Base-by-base conservation (phyloP, 2,329 filamentous ascomycete genomes). In the Alternaria tenuissima region DNA sequence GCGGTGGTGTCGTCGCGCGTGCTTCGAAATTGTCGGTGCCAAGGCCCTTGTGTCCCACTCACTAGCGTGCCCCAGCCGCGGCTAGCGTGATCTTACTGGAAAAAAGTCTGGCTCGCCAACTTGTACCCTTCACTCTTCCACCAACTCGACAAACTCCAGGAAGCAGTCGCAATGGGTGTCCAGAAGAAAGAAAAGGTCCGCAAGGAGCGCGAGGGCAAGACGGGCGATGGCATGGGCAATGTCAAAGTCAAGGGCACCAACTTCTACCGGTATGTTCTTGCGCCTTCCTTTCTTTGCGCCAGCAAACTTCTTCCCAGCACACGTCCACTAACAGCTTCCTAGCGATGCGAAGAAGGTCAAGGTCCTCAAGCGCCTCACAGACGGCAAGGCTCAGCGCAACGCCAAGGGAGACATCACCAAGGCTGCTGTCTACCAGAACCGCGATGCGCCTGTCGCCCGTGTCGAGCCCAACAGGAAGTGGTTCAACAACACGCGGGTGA, bases 391-490 rank as follows among this genome's bases (percentile, higher is more conserved):
- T 11, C 87, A 91, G 79, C 88, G 92, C 67, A 96, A 98, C 76
- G 89, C 91, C 49, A 82, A 86, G 12, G 95, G 95, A 73, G 89
- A 94, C 72, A 91, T 99, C 76, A 91, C 90, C 56, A 89, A 95
- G 80, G 89, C 93, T 66, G 93, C 93, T 49, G 86, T 88, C 16
- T 97, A 88, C 81, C 94, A 98, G 82, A 93, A 90, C 61, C 86
- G 88, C 74, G 93, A 97, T 36, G 81, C 89, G 22, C 94, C 94
- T 47, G 88, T 86, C 61, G 95, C 94, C 68, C 88, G 94, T 67
- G 91, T 98, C 75, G 94, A 98, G 83, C 95, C 95, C 51, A 96
- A 98, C 81, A 87, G 95, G 74, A 96, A 96, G 82, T 99, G 95
- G 95, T 99, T 99, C 82, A 92, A 90, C 73, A 97, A 97, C 80